A percentile compares a stretch with the other conserved stretches of the same genome.
phyloP scores from a whole-genome alignment of 2,329 filamentous ascomycete genomes.

The Fusarium hainanense region DNA sequence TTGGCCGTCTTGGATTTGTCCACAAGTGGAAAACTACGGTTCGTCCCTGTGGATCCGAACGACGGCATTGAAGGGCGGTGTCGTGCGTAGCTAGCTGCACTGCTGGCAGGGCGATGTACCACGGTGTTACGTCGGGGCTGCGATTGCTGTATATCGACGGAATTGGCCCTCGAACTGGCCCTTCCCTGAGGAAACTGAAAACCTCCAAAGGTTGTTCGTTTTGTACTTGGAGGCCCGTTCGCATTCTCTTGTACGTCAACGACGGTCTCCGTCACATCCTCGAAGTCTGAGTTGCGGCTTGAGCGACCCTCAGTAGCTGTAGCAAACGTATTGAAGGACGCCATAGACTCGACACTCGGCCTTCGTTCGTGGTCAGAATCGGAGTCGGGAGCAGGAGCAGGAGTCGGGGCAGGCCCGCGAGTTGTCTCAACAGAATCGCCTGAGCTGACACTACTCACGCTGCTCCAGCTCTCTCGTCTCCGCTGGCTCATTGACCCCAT shows the following conservation, averaged over 20 bases:
- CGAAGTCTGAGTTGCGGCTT: conserved; percentile 51
- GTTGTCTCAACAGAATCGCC: conserved; percentile 72
- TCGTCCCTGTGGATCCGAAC: conserved; percentile 68
- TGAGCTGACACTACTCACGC: conserved; percentile 68
- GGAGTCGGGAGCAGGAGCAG: conserved; percentile 7
- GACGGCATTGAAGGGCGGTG: conserved; percentile 65
- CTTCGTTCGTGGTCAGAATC: conserved; percentile 50
- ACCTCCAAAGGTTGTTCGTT: conserved; percentile 43
- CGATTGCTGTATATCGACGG: conserved; percentile 43
- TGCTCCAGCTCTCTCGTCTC: conserved; percentile 58
- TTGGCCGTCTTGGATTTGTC: conserved; percentile 61
- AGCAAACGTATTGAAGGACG: conserved; percentile 66
- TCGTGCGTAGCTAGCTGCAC: conserved; percentile 23
- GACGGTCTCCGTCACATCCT: conserved; percentile 32
- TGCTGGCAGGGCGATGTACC: conserved; percentile 54
- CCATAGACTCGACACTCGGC: conserved; percentile 61
- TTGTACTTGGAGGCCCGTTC: conserved; percentile 36
- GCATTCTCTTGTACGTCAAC: conserved; percentile 39
- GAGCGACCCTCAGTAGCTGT: conserved; percentile 64
- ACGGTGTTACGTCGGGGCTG: conserved; percentile 50
- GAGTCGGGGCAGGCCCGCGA: conserved; percentile 54
- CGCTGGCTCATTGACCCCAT: conserved; percentile 77
- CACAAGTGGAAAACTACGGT: conserved; percentile 71
- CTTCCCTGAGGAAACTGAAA: conserved; percentile 41
- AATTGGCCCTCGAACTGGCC: conserved; percentile 36